A percentile compares a stretch with the other conserved stretches of the same genome.
Conservation (phyloP, 1,284 basidiomycete species). For the Pyrrhoderma noxium region DNA sequence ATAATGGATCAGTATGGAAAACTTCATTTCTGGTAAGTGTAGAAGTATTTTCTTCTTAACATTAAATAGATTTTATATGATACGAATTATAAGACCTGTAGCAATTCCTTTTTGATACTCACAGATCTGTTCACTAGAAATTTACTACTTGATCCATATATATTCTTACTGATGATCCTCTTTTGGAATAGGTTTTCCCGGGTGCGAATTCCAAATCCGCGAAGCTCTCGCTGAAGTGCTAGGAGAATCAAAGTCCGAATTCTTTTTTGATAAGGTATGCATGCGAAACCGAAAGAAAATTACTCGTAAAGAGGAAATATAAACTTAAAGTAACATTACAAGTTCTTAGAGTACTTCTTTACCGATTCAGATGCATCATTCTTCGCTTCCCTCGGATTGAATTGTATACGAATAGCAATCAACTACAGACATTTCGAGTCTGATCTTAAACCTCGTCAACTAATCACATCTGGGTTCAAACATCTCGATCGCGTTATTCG, state of each 20-base stretch:
- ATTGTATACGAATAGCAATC: constrained; percentile 62
- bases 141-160: too few relatives aligned
- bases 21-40: constrained; percentile 45
- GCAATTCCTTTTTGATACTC: too few relatives aligned
- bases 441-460: constrained; percentile 56
- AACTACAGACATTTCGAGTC: constrained; percentile 68
- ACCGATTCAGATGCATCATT: constrained; percentile 61
- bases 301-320: too few relatives aligned
- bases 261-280: constrained; percentile 70
- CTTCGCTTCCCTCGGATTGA: constrained; percentile 62
- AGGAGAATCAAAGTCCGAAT: constrained; percentile 60
- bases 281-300: background rate
- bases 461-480: constrained; percentile 54
- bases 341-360: constrained; percentile 75
- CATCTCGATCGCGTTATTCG: constrained; percentile 55
- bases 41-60: background rate
- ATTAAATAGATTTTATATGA: too few relatives aligned
- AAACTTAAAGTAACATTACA: too few relatives aligned
- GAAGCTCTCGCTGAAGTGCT: constrained; percentile 57
- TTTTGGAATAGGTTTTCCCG: constrained; percentile 39
- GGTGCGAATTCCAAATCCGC: constrained; percentile 60
- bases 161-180: background rate
- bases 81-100: too few relatives aligned
- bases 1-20: constrained; percentile 44
- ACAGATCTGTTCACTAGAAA: background rate